phyloP scores from a whole-genome alignment of 768 basidiomycete genomes.

The Leccinum obscurum region DNA sequence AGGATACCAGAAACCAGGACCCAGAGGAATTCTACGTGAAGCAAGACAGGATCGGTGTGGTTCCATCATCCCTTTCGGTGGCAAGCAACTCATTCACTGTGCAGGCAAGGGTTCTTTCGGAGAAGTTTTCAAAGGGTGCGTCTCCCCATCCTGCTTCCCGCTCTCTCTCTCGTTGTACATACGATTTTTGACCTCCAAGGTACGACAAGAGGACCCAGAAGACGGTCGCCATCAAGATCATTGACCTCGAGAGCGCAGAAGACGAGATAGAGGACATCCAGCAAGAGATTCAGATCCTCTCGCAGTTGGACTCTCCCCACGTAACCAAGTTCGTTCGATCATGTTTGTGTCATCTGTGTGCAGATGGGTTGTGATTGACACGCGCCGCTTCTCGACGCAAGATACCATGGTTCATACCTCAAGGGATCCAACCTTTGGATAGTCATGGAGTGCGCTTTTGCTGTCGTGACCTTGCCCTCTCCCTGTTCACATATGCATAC shows the following conservation, averaged over 20 bases:
- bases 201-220: conserved; percentile 95
- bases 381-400: conserved; percentile 32
- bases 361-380: conserved; percentile 37
- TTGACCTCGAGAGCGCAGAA: conserved; percentile 97
- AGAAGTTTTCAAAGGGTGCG: conserved; percentile 98
- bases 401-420: conserved; percentile 95
- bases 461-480: neutral
- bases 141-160: conserved; percentile 6
- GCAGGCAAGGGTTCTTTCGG: conserved; percentile 98
- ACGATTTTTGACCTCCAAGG: conserved; percentile 39
- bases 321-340: conserved; percentile 81
- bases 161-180: conserved; percentile 8
- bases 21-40: conserved; percentile 97
- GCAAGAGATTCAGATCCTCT: conserved; percentile 97
- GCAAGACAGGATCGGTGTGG: conserved; percentile 92
- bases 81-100: conserved; percentile 18
- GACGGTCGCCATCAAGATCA: conserved; percentile 99
- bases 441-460: conserved; percentile 82
- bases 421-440: conserved; percentile 98
- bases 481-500: conserved; percentile 11
- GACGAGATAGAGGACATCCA: conserved; percentile 99
- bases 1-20: conserved; percentile 78
- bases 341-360: conserved; percentile 22
- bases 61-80: conserved; percentile 9
- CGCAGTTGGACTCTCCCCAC: conserved; percentile 92